Evolutionary conservation across 2,329 filamentous ascomycete genomes (phyloP).

Genomic region (Penicillium sclerotigenum): DNA sequence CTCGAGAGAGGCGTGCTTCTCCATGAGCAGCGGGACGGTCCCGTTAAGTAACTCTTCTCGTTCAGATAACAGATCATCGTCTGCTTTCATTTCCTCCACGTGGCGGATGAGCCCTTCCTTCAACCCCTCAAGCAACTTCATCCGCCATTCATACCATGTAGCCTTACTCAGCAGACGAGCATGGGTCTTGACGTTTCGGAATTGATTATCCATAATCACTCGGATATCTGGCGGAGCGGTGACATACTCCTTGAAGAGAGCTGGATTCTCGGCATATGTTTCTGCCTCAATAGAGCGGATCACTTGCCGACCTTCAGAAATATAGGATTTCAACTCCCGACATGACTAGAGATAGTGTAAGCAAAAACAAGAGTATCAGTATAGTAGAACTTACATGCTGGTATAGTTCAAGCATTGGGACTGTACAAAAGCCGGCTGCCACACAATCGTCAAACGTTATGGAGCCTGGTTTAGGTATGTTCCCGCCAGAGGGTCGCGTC

Average conservation of each 20-base stretch:
- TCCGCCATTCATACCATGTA: slow-evolving; percentile 98
- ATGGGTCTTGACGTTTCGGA: slow-evolving; percentile 95
- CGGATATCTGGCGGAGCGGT: slow-evolving; percentile 79
- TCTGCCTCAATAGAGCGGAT: slow-evolving; percentile 88
- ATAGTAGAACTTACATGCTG: slow-evolving; percentile 64
- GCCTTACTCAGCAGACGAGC: slow-evolving; percentile 87
- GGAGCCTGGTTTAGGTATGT: slow-evolving; percentile 27
- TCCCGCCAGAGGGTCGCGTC: slow-evolving; percentile 27
- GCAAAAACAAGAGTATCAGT: slow-evolving; percentile 10
- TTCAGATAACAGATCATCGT: slow-evolving; percentile 64
- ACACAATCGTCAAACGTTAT: slow-evolving; percentile 69
- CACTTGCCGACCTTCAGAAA: slow-evolving; percentile 84
- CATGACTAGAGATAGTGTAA: slow-evolving; percentile 58
- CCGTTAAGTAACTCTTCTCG: slow-evolving; percentile 67
- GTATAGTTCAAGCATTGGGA: slow-evolving; percentile 90
- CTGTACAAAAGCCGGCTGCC: slow-evolving; percentile 82
- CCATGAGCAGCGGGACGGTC: slow-evolving; percentile 63
- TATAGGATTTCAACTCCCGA: slow-evolving; percentile 93
- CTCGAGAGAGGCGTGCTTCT: slow-evolving; percentile 60
- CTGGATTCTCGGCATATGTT: slow-evolving; percentile 84
- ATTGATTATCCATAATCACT: slow-evolving; percentile 87
- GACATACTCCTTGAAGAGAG: slow-evolving; percentile 88
- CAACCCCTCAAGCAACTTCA: slow-evolving; percentile 78
- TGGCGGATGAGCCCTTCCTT: slow-evolving; percentile 77
- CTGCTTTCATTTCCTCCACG: slow-evolving; percentile 69